A percentile compares a stretch with the other conserved stretches of the same genome.
Conservation (phyloP, 176 grass and related monocot species). For the Oryza glumipatula region DNA sequence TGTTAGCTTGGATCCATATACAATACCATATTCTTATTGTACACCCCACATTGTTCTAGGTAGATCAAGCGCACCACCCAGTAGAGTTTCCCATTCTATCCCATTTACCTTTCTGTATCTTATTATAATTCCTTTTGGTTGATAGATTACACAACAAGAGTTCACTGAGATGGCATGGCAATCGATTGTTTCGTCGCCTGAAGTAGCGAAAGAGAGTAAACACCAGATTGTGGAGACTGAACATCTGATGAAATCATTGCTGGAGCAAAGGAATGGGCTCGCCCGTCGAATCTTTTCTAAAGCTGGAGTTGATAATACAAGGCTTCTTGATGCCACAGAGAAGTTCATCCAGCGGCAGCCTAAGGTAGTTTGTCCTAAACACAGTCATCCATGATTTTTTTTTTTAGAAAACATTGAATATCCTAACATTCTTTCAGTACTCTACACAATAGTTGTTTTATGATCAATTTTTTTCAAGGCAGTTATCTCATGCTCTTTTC, state of each 20-base stretch:
- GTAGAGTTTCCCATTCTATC: neutral
- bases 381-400: neutral
- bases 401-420: neutral
- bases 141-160: slow-evolving; percentile 98
- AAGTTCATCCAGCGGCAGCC: slow-evolving; percentile 95
- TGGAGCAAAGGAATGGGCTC: slow-evolving; percentile 98
- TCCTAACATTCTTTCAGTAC: neutral
- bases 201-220: slow-evolving; percentile 92
- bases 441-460: neutral
- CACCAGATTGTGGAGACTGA: slow-evolving; percentile 98
- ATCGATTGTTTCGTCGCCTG: slow-evolving; percentile 78
- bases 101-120: neutral
- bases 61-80: neutral
- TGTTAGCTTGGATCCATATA: neutral
- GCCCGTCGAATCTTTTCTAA: slow-evolving; percentile 96
- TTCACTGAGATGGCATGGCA: slow-evolving; percentile 99
- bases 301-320: slow-evolving; percentile 88
- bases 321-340: slow-evolving; percentile 88
- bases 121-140: neutral
- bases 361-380: slow-evolving; percentile 58
- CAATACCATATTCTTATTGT: neutral
- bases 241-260: slow-evolving; percentile 91
- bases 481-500: neutral
- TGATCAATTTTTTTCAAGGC: neutral
- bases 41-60: neutral